Base-by-base conservation (phyloP, 495 filamentous ascomycete genomes). In the Penicillium roqueforti region DNA sequence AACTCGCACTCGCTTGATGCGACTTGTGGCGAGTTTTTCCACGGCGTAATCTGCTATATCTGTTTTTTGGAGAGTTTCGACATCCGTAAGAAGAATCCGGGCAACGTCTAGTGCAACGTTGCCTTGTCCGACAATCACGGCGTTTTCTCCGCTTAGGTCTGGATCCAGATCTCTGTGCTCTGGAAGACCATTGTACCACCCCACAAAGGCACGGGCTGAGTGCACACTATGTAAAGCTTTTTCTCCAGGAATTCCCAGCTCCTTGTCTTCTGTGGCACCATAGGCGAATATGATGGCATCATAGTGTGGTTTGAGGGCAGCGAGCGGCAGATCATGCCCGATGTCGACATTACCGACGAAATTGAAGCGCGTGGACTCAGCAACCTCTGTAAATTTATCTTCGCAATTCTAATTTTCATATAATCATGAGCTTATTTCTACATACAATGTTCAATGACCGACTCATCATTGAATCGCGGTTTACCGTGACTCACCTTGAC, bases 181-280 rank as follows among this genome's bases (percentile, higher is more conserved):
- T 0, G 93, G 95, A 0, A 96, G 78, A 16, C 95, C 92, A 65
- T 97, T 97, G 70, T 98, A 98, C 93, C 93, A 98, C 14, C 92
- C 93, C 6, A 98, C 95, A 69, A 97, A 98, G 45, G 89, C 87
- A 6, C 93, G 82, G 3, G 93, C 93, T 14, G 91, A 96, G 70
- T 89, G 86, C 32, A 98, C 84, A 37, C 89, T 89, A 10, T 75
- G 73, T 31, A 89, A 59, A 13, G 68, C 68, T 9, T 84, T 73
- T 61, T 98, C 93, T n/a, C 92, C 89, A 0, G 87, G 84, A 38
- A 98, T 88, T 0, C 80, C 83, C 0, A 98, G 76, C 10, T 74
- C 81, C 52, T 84, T 82, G 69, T 98, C 93, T 65, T 88, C 79
- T 1, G 88, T 85, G 0, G 95, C 91, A 19, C 93, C 93, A 60